These are phyloP conservation scores for Ailanthus altissimus DNA, from an alignment of 345 rosid species.

Conservation along the genomic window DNA sequence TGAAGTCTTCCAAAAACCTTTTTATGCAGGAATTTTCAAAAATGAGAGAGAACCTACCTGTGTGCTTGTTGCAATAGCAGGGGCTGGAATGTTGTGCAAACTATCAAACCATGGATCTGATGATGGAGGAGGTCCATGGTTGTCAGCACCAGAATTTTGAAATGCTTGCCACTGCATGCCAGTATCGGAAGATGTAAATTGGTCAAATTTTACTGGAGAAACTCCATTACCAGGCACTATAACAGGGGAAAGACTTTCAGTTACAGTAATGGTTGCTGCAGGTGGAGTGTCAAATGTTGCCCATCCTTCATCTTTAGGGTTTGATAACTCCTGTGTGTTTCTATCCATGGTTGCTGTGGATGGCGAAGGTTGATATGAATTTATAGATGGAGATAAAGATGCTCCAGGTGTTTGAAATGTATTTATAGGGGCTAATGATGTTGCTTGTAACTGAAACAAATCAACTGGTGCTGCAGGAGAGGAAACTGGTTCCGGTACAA, in stretches of 20 bases:
- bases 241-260: constrained; percentile 32
- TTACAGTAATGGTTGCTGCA: constrained; percentile 35
- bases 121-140: constrained; percentile 37
- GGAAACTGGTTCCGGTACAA: constrained; percentile 35
- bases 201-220: constrained; percentile 43
- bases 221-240: constrained; percentile 31
- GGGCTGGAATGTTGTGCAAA: constrained; percentile 36
- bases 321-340: constrained; percentile 36
- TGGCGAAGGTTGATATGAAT: constrained; percentile 48
- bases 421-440: constrained; percentile 44
- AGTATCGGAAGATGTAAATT: constrained; percentile 38
- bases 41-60: constrained; percentile 46
- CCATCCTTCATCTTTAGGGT: constrained; percentile 77
- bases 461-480: constrained; percentile 54
- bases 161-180: constrained; percentile 54
- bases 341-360: constrained; percentile 31
- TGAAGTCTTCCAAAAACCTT: not conserved
- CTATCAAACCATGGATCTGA: constrained; percentile 54
- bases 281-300: constrained; percentile 78
- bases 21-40: not conserved
- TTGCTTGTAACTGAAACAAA: constrained; percentile 61
- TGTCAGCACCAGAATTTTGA: constrained; percentile 35
- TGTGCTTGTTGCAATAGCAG: constrained; percentile 29
- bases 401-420: constrained; percentile 35
- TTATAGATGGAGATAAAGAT: constrained; percentile 33